These are phyloP conservation scores for Teunomyces lycoperdinae DNA, from an alignment of 805 yeast genomes.

Conservation along the genomic window DNA sequence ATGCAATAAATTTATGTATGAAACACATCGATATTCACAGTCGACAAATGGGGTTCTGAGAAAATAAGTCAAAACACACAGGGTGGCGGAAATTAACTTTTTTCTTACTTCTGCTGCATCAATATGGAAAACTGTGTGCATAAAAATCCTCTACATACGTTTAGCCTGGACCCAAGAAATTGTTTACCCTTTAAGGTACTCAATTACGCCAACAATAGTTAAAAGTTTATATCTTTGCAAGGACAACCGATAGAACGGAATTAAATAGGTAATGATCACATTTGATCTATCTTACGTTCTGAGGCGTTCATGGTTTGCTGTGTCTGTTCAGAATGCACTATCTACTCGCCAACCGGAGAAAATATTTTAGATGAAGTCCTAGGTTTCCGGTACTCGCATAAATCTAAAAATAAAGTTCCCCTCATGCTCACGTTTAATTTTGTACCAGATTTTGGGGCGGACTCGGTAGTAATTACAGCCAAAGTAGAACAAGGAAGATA, in stretches of 20 bases:
- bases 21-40: neutral
- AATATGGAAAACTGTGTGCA: neutral
- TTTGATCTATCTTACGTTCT: neutral
- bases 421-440: neutral
- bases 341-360: neutral
- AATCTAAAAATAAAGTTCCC: neutral
- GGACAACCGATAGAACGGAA: neutral
- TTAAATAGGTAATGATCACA: neutral
- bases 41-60: neutral
- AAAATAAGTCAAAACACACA: conserved; percentile 2
- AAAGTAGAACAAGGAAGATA: neutral
- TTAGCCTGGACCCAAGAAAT: neutral
- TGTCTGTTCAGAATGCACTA: neutral
- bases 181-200: neutral
- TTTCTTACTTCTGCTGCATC: neutral
- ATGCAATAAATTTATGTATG: neutral
- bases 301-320: neutral
- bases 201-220: neutral
- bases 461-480: neutral
- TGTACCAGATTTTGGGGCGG: conserved; percentile 1
- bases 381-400: neutral
- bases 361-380: neutral
- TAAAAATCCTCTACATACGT: neutral
- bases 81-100: neutral
- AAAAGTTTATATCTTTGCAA: neutral